A percentile compares a stretch with the other conserved stretches of the same genome.
Conservation (phyloP, 495 filamentous ascomycete genomes). For the Bacidia gigantensis region DNA sequence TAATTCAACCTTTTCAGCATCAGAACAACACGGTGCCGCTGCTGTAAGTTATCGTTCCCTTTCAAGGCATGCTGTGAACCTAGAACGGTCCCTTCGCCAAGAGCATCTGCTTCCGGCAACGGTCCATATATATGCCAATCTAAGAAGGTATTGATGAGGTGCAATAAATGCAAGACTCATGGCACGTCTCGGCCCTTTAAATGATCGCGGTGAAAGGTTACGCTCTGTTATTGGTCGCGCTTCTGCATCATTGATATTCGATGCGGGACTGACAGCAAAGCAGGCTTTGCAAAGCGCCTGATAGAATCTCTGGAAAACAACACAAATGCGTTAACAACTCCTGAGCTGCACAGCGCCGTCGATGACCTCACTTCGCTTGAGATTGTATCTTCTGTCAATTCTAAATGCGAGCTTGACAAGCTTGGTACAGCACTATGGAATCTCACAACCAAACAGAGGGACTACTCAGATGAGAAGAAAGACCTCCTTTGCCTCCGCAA, state of each 20-base stretch:
- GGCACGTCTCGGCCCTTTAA: too few relatives aligned
- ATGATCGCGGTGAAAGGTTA: conserved; percentile 4
- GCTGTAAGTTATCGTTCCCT: too few relatives aligned
- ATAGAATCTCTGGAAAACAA: conserved; percentile 15
- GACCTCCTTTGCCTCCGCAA: conserved; percentile 18
- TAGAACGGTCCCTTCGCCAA: too few relatives aligned
- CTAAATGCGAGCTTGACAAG: conserved; percentile 33
- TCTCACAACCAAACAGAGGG: conserved; percentile 34
- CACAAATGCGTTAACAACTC: not conserved
- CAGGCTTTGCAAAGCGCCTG: conserved; percentile 24
- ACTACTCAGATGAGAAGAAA: conserved; percentile 20
- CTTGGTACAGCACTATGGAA: conserved; percentile 54
- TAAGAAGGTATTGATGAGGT: too few relatives aligned
- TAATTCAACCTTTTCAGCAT: too few relatives aligned
- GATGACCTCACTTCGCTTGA: conserved; percentile 4
- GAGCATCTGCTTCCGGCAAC: too few relatives aligned
- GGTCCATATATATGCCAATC: too few relatives aligned
- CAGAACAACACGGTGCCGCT: too few relatives aligned
- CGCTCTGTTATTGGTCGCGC: conserved; percentile 7
- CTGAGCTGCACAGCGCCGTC: conserved; percentile 8
- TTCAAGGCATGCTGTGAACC: too few relatives aligned
- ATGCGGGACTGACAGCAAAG: too few relatives aligned
- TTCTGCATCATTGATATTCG: too few relatives aligned
- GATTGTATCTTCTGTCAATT: conserved; percentile 2
- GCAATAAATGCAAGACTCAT: too few relatives aligned